Base-by-base conservation (phyloP, 2,329 filamentous ascomycete species). In the Iodosphaeria phyllophila region DNA sequence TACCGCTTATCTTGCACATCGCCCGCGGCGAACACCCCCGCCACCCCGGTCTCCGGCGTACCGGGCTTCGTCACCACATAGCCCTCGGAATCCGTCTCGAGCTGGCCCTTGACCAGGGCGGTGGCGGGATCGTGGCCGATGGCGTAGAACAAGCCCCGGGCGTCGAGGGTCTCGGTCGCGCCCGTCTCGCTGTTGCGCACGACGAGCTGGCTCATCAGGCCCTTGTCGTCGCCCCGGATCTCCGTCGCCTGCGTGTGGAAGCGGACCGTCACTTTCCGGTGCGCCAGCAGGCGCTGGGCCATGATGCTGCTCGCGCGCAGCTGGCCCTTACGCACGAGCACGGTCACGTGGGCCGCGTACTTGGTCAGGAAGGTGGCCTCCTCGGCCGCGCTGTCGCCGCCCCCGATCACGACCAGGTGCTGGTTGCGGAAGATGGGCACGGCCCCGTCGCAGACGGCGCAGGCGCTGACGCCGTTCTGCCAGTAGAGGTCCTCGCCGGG, bases 1-100 rank as follows among this genome's bases (percentile, higher is more conserved):
- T 98, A 98, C 46, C 75, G 72, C 74, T 95, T 98, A 50, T 98
- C 91, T 60, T 98, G 89, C 7, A 98, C 91, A 47, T 98, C 89
- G 35, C 89, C 89, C 7, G 86, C 89, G 18, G 89, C 89, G 46
- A 93, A 98, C 12, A 98, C 82, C 48, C 89, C 89, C 46, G 82
- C 70, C 5, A 93, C 53, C 51, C 71, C 92, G 23, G 89, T 98
- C 44, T 76, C 63, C 30, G 82, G 82, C 22, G 82, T 86, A 28
- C 89, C 91, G 4, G 89, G 77, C 51, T 76, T 69, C 28, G 89
- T 98, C 39, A 83, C 50, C 30, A 98, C 70, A 54, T 98, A 98
- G 13, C 82, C 83, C 34, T 98, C 86, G 34, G 68, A 65, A 44
- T 98, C 91, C 42, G 76, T 78, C 33, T 89, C 66, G 32, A 98